phyloP scores from a whole-genome alignment of 768 basidiomycete species.

The Mycena alexandri region DNA sequence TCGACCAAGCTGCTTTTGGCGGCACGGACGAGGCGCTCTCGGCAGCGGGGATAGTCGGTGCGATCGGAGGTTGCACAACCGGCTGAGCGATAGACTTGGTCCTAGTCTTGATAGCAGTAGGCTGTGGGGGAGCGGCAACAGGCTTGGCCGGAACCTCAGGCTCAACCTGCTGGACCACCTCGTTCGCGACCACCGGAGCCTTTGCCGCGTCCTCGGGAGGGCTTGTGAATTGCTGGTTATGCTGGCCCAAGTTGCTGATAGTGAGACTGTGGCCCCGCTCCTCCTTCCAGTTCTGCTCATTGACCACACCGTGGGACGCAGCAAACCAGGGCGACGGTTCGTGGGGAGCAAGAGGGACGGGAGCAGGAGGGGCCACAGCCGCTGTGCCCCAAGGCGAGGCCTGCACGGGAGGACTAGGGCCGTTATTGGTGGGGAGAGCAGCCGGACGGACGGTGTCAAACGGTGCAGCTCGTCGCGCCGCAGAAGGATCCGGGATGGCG shows the following conservation, averaged over 20 bases:
- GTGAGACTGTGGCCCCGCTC: conserved; percentile 63
- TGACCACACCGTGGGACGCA: conserved; percentile 59
- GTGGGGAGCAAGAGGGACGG: conserved; percentile 41
- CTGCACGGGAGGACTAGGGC: conserved; percentile 42
- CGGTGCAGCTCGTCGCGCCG: conserved; percentile 52
- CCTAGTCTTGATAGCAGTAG: conserved; percentile 35
- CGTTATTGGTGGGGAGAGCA: conserved; percentile 44
- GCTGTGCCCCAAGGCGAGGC: conserved; percentile 52
- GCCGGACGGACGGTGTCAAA: conserved; percentile 62
- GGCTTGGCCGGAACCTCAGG: conserved; percentile 29
- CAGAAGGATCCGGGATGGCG: conserved; percentile 42
- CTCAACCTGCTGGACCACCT: conserved; percentile 26
- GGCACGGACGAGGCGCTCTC: conserved; percentile 42
- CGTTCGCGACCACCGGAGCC: conserved; percentile 22
- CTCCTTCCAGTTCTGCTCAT: conserved; percentile 61
- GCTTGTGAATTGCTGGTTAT: conserved; percentile 58
- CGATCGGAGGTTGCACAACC: conserved; percentile 29
- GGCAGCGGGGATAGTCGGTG: conserved; percentile 36
- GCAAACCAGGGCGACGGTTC: conserved; percentile 71
- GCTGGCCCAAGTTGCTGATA: conserved; percentile 69
- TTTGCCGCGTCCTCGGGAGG: conserved; percentile 33
- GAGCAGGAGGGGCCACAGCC: conserved; percentile 8
- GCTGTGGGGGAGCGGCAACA: conserved; percentile 37
- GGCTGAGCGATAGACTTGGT: conserved; percentile 36
- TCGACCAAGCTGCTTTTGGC: conserved; percentile 73